Conservation (phyloP, 2,329 filamentous ascomycete genomes). For the Mycogone perniciosa region DNA sequence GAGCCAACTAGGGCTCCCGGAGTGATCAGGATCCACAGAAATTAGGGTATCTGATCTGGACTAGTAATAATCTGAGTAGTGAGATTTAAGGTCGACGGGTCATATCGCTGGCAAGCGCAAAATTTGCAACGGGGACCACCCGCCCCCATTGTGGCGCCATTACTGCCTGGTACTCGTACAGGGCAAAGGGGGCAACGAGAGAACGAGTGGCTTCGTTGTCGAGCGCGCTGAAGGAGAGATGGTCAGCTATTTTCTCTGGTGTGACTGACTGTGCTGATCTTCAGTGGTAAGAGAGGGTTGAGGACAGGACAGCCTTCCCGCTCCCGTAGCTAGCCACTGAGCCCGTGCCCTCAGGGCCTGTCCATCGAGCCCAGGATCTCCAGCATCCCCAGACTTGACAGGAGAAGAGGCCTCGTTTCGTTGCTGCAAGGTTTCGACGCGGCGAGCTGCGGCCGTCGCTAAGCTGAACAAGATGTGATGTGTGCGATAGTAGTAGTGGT, state of each 20-base stretch:
- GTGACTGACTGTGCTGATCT: too few relatives aligned
- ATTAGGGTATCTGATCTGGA: conserved; percentile 15
- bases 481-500: neutral
- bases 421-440: conserved; percentile 2
- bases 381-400: neutral
- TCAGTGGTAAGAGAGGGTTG: too few relatives aligned
- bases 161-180: conserved; percentile 1
- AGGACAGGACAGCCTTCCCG: too few relatives aligned
- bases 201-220: too few relatives aligned
- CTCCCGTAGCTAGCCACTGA: too few relatives aligned
- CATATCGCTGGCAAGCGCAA: conserved; percentile 11
- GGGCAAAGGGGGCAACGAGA: neutral
- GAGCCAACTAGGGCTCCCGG: conserved; percentile 11
- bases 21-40: conserved; percentile 17
- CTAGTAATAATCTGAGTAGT: conserved; percentile 11
- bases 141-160: conserved; percentile 10
- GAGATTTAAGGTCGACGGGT: conserved; percentile 16
- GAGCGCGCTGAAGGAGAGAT: too few relatives aligned
- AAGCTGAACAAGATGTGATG: conserved; percentile 3
- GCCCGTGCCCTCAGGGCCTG: too few relatives aligned
- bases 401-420: conserved; percentile 6
- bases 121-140: conserved; percentile 11
- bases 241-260: too few relatives aligned
- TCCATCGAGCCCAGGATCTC: too few relatives aligned
- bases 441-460: conserved; percentile 16